phyloP scores from a whole-genome alignment of 2,329 filamentous ascomycete genomes.

The Biscogniauxia mediterranea region DNA sequence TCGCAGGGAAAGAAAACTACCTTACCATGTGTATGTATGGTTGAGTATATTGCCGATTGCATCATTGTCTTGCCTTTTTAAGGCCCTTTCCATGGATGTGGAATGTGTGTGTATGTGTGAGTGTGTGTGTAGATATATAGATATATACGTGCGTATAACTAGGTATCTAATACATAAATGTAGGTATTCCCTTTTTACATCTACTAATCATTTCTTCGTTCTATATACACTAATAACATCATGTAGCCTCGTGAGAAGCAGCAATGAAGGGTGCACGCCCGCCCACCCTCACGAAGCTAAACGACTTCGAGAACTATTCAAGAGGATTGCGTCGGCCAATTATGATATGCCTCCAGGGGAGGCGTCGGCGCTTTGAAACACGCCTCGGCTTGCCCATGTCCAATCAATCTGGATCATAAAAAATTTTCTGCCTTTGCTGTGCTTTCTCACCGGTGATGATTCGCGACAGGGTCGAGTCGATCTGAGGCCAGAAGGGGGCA shows the following conservation, averaged over 20 bases:
- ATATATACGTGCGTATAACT: not conserved
- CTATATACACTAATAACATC: not conserved
- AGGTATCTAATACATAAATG: not conserved
- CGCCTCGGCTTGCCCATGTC: constrained; percentile 21
- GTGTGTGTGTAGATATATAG: too few relatives aligned
- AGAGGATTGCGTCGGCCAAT: constrained; percentile 9
- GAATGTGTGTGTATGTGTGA: too few relatives aligned
- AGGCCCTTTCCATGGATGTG: too few relatives aligned
- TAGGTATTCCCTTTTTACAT: not conserved
- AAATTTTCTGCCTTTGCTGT: constrained; percentile 6
- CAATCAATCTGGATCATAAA: constrained; percentile 14
- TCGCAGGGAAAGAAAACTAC: not conserved
- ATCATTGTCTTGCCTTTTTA: too few relatives aligned
- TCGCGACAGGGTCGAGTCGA: constrained; percentile 16
- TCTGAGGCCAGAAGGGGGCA: not conserved
- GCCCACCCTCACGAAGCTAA: constrained; percentile 2
- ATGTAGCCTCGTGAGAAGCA: not conserved
- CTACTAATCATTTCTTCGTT: not conserved
- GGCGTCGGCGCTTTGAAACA: constrained; percentile 27
- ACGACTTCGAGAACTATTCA: constrained; percentile 12
- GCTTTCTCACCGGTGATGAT: constrained; percentile 7
- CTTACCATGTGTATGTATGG: not conserved
- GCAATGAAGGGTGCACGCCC: not conserved
- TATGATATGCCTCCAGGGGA: constrained; percentile 5
- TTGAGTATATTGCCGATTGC: too few relatives aligned